Evolutionary conservation across 108 stramenopile genomes (phyloP).

Genomic region (Skeletonema potamos): DNA sequence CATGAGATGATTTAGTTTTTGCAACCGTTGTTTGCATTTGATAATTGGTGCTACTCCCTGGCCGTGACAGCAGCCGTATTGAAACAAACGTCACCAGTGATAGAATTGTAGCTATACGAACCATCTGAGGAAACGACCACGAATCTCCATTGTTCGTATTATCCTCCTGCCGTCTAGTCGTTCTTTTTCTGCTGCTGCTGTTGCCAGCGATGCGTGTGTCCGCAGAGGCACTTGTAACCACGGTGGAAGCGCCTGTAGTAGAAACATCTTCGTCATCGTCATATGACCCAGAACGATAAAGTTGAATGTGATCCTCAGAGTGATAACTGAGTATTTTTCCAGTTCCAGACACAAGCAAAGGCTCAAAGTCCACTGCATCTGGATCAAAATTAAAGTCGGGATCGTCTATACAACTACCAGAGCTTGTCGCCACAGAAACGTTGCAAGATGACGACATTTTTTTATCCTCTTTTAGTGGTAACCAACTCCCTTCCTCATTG

Average conservation of each 20-base stretch:
- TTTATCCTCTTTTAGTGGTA: neutral
- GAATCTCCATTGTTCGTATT: no score
- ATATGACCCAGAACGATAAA: neutral
- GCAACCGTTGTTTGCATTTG: constrained; percentile 13
- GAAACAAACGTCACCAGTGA: constrained; percentile 1
- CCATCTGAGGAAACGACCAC: neutral
- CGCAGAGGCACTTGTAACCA: neutral
- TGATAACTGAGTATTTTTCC: constrained; percentile 30
- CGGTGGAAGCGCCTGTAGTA: constrained; percentile 6
- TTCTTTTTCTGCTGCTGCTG: neutral
- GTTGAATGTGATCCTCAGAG: neutral
- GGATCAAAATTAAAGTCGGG: constrained; percentile 9
- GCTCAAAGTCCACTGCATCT: constrained; percentile 27
- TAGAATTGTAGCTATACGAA: neutral
- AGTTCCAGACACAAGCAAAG: constrained; percentile 23
- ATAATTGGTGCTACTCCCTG: neutral
- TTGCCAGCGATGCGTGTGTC: neutral
- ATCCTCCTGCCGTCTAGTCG: neutral
- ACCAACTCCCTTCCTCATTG: neutral
- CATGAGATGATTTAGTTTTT: constrained; percentile 2
- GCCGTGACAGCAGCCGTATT: constrained; percentile 2
- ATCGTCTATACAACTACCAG: neutral
- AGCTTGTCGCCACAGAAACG: neutral
- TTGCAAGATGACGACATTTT: neutral
- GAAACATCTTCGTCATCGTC: neutral